These are phyloP conservation scores for Samsoniella hepiali DNA, from an alignment of 2,329 filamentous ascomycete species.

Conservation along the genomic window DNA sequence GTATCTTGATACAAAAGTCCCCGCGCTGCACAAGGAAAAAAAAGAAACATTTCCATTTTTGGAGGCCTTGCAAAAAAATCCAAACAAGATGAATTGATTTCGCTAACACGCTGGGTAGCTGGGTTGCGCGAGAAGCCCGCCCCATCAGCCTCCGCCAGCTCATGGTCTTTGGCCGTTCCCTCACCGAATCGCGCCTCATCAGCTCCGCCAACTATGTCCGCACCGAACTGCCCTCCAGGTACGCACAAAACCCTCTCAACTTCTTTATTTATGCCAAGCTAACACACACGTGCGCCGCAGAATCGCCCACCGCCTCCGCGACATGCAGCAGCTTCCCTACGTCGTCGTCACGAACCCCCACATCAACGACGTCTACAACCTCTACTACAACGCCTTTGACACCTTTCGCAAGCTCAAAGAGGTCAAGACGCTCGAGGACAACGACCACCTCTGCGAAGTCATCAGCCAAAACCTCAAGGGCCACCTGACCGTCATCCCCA, in stretches of 20 bases:
- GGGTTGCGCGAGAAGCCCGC: conserved; percentile 86
- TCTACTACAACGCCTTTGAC: conserved; percentile 97
- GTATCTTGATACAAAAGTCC: conserved; percentile 22
- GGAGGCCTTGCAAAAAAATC: neutral
- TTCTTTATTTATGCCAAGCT: neutral
- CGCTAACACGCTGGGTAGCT: conserved; percentile 51
- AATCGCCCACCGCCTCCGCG: conserved; percentile 87
- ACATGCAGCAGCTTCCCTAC: conserved; percentile 96
- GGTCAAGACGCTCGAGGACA: conserved; percentile 82
- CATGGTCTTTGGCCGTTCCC: conserved; percentile 91
- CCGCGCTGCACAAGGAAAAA: neutral
- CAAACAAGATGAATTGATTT: neutral
- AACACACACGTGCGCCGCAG: conserved; percentile 43
- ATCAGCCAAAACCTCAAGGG: conserved; percentile 78
- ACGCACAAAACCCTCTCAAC: conserved; percentile 22
- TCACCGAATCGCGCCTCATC: conserved; percentile 85
- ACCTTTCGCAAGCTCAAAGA: conserved; percentile 79
- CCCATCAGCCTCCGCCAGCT: conserved; percentile 96
- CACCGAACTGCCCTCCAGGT: conserved; percentile 86
- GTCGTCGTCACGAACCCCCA: conserved; percentile 94
- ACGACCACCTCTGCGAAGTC: conserved; percentile 79
- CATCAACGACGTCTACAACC: conserved; percentile 90
- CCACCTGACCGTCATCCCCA: conserved; percentile 90
- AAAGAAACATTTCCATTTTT: neutral
- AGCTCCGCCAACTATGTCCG: conserved; percentile 97